A percentile compares a stretch with the other conserved stretches of the same genome.
These are phyloP conservation scores for Penicillium atrosanguineum DNA, from an alignment of 495 filamentous ascomycete genomes.

Conservation along the genomic window DNA sequence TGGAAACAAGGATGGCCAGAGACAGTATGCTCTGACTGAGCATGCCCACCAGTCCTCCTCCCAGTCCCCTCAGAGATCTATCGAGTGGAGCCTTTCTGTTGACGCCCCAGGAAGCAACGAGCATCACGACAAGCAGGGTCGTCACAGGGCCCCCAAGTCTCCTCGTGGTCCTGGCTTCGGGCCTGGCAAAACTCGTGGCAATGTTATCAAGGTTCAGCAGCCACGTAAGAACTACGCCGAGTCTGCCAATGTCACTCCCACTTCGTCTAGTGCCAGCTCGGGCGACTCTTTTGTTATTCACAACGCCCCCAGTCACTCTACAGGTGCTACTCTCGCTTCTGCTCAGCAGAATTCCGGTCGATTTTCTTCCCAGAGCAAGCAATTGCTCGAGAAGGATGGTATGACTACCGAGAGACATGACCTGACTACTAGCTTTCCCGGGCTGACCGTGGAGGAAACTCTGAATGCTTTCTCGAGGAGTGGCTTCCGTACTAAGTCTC, in stretches of 20 bases:
- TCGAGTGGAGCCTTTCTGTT: not conserved
- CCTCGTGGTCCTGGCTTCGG: slow-evolving; percentile 5
- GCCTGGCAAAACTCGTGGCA: not conserved
- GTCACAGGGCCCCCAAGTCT: not conserved
- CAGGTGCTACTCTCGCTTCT: not conserved
- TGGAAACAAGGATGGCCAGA: slow-evolving; percentile 13
- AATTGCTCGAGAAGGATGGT: not conserved
- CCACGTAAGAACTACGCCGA: not conserved
- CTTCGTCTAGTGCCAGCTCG: not conserved
- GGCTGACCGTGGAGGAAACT: not conserved
- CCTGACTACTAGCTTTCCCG: not conserved
- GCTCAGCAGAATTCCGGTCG: not conserved
- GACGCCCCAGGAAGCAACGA: slow-evolving; percentile 1
- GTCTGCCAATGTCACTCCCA: not conserved
- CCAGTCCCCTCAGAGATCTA: not conserved
- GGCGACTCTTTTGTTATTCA: not conserved
- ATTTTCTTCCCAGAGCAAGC: not conserved
- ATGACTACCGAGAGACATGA: not conserved
- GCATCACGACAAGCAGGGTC: slow-evolving; percentile 11
- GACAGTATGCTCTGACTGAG: not conserved
- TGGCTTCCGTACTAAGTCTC: not conserved
- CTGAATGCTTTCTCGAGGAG: not conserved
- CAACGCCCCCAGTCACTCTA: not conserved
- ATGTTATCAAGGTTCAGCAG: not conserved
- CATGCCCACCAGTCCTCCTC: not conserved